Evolutionary conservation across 768 basidiomycete genomes (phyloP), one percentile per base, ranked within the genome.

Genomic region (Boletellus ananiceps): DNA sequence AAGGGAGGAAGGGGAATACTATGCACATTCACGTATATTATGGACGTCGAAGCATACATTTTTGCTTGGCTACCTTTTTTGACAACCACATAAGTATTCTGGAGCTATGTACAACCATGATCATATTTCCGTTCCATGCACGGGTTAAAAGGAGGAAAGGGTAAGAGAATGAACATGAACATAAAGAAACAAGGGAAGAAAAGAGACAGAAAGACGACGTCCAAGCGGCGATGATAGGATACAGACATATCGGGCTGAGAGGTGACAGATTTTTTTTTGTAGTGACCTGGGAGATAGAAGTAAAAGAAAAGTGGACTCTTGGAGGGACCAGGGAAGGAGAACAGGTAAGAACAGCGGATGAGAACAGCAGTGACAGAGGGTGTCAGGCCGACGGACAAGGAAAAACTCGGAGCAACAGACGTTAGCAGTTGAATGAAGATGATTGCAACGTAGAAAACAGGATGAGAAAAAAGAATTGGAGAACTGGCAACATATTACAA

Each of bases 71-170:
- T 29, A 29, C 29, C 35, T 21, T 37, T 15, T 37, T 29, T 31
- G 18, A 35, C 19, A 7, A 19, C 36, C 12, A 31, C 29, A 18
- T 46, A 11, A 6, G 32, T 29, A 29, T 29, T 29, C 29, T 29
- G 8, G 21, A 31, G 50, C 44, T 64, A 65, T 62, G 54, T 58
- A 68, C 61, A 55, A 29, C 45, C 48, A 59, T 44, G 54, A 59
- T 51, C 55, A 58, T 63, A 40, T 53, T 53, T 57, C 57, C 60
- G 49, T 59, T 62, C 51, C 65, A 47, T 57, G 60, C 43, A 15
- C 33, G 57, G 56, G 57, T 57, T n/a, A n/a, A n/a, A n/a, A n/a
- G n/a, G n/a, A 60, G 54, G 47, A 44, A 54, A 21, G 14, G 13
- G 3, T 15, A 31, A 23, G 6, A 15, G 25, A 49, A 42, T 41